Evolutionary conservation across 2,329 filamentous ascomycete genomes (phyloP), one percentile per base, ranked within the genome.

Genomic region (Trichoderma koningii): DNA sequence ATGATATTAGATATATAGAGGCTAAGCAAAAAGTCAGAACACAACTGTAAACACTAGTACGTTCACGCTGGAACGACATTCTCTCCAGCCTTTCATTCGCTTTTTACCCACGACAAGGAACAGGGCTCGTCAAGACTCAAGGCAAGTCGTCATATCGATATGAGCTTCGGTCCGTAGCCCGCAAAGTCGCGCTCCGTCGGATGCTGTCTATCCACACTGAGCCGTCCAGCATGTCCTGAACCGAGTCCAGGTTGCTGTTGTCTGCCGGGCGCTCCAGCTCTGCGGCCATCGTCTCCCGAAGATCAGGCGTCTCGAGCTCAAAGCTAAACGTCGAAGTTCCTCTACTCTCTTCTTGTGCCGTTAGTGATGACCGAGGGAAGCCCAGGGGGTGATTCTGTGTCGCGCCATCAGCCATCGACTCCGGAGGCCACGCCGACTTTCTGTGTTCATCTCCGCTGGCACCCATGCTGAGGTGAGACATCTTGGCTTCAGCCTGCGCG

Each of bases 131-230:
- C 34, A 45, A 45, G 9, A 19, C 12, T 44, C 30, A 74, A 34
- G 68, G 68, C 28, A 72, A 66, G 60, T 73, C 73, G 15, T 71
- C 73, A 38, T 75, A 74, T 53, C 73, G 70, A 45, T 74, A 73
- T 62, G 77, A 75, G 45, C 73, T 73, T 57, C 74, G 72, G 26
- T 79, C 75, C 15, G 80, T 79, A 69, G 78, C 80, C 59, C 80
- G 79, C 61, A 84, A 84, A 61, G 93, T 97, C 70, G 95, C 92
- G 78, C 92, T 96, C 68, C 92, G 85, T 68, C 93, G 84, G 69
- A 97, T 93, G 80, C 91, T 96, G 78, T 96, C 92, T 59, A 94
- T 91, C 94, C 94, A 98, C 17, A 91, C 89, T 19, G 92, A 95
- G 72, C 94, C 91, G 72, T 95, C 92, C 63, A 98, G 83, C 73